These are phyloP conservation scores for Xylaria digitata DNA, from an alignment of 2,329 filamentous ascomycete genomes.

Conservation along the genomic window DNA sequence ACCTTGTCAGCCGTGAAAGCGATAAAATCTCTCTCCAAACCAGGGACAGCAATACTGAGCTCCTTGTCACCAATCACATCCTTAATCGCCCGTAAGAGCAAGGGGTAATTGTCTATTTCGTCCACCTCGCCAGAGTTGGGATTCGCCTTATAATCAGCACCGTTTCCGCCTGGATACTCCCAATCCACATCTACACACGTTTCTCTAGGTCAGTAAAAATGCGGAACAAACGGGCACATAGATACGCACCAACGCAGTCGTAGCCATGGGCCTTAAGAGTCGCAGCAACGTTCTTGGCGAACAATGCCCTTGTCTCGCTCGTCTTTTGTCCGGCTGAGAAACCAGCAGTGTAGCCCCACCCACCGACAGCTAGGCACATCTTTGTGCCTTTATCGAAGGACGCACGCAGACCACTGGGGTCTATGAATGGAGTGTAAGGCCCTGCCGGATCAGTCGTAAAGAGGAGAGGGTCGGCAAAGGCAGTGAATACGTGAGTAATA, in stretches of 20 bases:
- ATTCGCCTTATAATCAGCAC: conserved; percentile 73
- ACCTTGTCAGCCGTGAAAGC: conserved; percentile 70
- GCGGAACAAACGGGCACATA: background rate
- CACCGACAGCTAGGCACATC: conserved; percentile 77
- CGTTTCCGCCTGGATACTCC: conserved; percentile 73
- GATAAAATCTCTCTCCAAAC: conserved; percentile 72
- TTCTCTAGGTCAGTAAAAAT: conserved; percentile 15
- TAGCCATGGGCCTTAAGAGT: conserved; percentile 72
- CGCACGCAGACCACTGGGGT: conserved; percentile 52
- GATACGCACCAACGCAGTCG: conserved; percentile 71
- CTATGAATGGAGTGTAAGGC: conserved; percentile 44
- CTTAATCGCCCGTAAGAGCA: conserved; percentile 69
- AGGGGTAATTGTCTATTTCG: conserved; percentile 73
- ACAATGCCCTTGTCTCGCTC: conserved; percentile 63
- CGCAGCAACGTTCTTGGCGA: conserved; percentile 71
- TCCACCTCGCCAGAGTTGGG: conserved; percentile 69
- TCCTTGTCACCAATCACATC: conserved; percentile 68
- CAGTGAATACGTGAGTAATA: conserved; percentile 49
- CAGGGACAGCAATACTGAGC: conserved; percentile 76
- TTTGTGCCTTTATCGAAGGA: conserved; percentile 66
- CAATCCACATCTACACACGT: conserved; percentile 67
- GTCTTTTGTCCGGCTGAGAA: conserved; percentile 69
- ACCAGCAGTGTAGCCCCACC: conserved; percentile 76
- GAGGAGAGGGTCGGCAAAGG: conserved; percentile 46
- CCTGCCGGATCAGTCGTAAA: conserved; percentile 45